A percentile compares a stretch with the other conserved stretches of the same genome.
These are phyloP conservation scores for Mikania micrantha DNA, from an alignment of 129 eudicot species.

Conservation along the genomic window DNA sequence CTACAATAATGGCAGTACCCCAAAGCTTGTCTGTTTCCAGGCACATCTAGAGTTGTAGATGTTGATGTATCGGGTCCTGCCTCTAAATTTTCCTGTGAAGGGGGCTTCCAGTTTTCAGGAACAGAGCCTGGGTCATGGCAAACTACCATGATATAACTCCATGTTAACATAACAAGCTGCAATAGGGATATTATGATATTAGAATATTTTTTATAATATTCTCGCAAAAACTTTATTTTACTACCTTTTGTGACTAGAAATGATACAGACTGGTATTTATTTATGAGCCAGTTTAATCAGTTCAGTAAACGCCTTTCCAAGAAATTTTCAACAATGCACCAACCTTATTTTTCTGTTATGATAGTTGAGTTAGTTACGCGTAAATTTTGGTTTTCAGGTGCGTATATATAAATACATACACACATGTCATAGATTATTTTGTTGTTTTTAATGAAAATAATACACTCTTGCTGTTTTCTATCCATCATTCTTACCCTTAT, in stretches of 20 bases:
- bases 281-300: neutral
- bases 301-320: neutral
- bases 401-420: no score
- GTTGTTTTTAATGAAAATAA: neutral
- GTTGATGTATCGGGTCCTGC: conserved; percentile 34
- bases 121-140: conserved; percentile 76
- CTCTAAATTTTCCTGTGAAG: conserved; percentile 41
- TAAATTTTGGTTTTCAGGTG: no score
- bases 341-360: no score
- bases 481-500: neutral
- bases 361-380: no score
- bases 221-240: neutral
- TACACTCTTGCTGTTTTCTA: neutral
- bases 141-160: conserved; percentile 88
- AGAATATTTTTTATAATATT: conserved; percentile 1
- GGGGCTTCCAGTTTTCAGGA: conserved; percentile 72
- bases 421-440: no score
- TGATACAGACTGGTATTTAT: neutral
- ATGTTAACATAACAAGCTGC: conserved; percentile 68
- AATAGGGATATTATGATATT: conserved; percentile 9
- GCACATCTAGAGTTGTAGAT: conserved; percentile 35
- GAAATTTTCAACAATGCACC: no score
- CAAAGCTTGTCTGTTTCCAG: conserved; percentile 33
- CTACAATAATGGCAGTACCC: conserved; percentile 58
- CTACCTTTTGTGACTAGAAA: neutral